Evolutionary conservation across 164 flowering plant species (phyloP).

Genomic region (Kalanchoe fedtschenkoi): DNA sequence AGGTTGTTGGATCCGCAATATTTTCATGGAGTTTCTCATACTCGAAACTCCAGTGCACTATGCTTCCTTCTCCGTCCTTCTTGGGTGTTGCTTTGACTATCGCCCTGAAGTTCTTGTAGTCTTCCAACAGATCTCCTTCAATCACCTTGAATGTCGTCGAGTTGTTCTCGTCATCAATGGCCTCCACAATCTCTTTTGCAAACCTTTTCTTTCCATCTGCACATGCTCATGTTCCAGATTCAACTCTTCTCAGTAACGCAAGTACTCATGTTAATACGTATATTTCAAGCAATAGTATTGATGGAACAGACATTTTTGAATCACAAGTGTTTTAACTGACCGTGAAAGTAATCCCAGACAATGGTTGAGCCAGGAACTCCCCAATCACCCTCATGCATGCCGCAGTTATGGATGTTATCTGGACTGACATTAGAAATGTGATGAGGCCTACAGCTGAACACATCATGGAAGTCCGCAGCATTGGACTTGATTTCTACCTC

Average conservation of each 20-base stretch:
- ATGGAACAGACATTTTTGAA: neutral
- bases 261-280: constrained; percentile 6
- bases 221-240: neutral
- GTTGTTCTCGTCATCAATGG: constrained; percentile 18
- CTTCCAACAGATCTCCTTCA: constrained; percentile 19
- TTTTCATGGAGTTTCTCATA: constrained; percentile 25
- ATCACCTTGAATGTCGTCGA: constrained; percentile 13
- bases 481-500: constrained; percentile 1
- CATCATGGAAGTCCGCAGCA: constrained; percentile 5
- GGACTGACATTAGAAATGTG: neutral
- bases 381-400: constrained; percentile 13
- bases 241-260: too few species aligned
- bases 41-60: constrained; percentile 32
- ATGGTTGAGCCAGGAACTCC: constrained; percentile 8
- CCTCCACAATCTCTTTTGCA: constrained; percentile 14
- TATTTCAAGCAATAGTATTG: too few species aligned
- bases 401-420: neutral
- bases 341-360: constrained; percentile 16
- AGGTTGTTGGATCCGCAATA: constrained; percentile 14
- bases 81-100: constrained; percentile 9
- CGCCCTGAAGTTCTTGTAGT: constrained; percentile 14
- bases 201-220: constrained; percentile 12
- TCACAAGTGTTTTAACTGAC: neutral
- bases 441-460: neutral
- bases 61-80: constrained; percentile 17